Evolutionary conservation across 495 filamentous ascomycete species (phyloP).

Genomic region (Melanomma pulvis-pyrius): DNA sequence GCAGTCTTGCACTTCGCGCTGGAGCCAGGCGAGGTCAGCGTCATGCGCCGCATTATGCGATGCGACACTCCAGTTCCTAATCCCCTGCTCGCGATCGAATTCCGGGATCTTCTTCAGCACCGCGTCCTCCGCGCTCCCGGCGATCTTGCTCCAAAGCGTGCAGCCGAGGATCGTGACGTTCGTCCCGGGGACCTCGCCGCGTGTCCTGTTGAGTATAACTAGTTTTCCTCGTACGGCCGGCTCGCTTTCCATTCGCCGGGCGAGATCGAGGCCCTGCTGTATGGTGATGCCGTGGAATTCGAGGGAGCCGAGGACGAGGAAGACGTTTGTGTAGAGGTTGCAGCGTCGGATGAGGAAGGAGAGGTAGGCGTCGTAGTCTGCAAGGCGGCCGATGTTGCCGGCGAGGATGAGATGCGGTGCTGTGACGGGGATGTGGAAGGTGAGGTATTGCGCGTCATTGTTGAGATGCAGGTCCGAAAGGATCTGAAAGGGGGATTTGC

Average conservation of each 20-base stretch:
- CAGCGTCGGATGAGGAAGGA: conserved; percentile 54
- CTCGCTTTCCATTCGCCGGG: conserved; percentile 51
- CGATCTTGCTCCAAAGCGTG: conserved; percentile 59
- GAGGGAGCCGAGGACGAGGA: conserved; percentile 61
- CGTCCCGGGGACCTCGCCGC: conserved; percentile 48
- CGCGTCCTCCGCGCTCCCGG: conserved; percentile 42
- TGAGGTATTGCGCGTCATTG: conserved; percentile 54
- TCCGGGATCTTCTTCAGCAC: conserved; percentile 53
- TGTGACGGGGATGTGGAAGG: conserved; percentile 51
- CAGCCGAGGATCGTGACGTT: conserved; percentile 57
- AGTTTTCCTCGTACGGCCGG: conserved; percentile 50
- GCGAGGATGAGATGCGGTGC: conserved; percentile 59
- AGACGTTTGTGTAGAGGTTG: conserved; percentile 51
- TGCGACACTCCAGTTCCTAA: conserved; percentile 52
- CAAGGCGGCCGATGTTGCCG: conserved; percentile 61
- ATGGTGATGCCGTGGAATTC: conserved; percentile 58
- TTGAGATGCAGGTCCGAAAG: conserved; percentile 65
- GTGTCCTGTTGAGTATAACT: conserved; percentile 51
- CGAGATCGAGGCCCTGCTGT: conserved; percentile 48
- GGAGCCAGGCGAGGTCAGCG: conserved; percentile 54
- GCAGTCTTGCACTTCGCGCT: conserved; percentile 41
- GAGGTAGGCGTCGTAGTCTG: conserved; percentile 57
- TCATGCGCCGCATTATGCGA: conserved; percentile 56
- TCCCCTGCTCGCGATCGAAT: conserved; percentile 48
- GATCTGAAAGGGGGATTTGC: conserved; percentile 49